A percentile compares a stretch with the other conserved stretches of the same genome.
These are phyloP conservation scores for Pythium aristosporum DNA, from an alignment of 352 stramenopile species.

Conservation along the genomic window DNA sequence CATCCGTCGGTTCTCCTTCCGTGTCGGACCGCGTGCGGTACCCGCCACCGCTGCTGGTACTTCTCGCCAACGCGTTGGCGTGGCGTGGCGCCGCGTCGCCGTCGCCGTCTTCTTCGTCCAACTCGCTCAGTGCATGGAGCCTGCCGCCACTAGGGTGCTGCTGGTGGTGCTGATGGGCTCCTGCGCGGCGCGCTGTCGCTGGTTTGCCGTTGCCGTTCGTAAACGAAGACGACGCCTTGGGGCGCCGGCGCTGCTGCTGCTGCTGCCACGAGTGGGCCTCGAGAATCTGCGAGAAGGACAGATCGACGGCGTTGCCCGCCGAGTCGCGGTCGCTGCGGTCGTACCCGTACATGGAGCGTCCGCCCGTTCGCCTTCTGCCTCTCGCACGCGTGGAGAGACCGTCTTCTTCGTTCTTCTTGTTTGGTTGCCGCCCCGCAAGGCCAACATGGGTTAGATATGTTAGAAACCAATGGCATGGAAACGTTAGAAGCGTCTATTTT, in stretches of 20 bases:
- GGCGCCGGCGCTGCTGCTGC: slow-evolving; percentile 39
- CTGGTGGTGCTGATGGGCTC: background rate
- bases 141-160: slow-evolving; percentile 10
- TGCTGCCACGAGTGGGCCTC: slow-evolving; percentile 61
- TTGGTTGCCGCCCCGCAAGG: background rate
- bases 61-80: background rate
- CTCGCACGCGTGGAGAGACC: background rate
- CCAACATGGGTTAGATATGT: slow-evolving; percentile 17
- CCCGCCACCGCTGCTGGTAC: background rate
- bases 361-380: background rate
- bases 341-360: slow-evolving; percentile 37
- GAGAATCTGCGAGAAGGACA: slow-evolving; percentile 82
- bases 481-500: slow-evolving; percentile 12
- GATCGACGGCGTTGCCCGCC: slow-evolving; percentile 45
- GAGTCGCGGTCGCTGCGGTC: slow-evolving; percentile 32
- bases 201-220: background rate
- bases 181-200: no score
- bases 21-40: slow-evolving; percentile 23
- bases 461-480: slow-evolving; percentile 5
- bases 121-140: slow-evolving; percentile 17
- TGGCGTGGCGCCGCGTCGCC: background rate
- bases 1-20: slow-evolving; percentile 35
- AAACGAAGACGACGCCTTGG: background rate
- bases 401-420: background rate
- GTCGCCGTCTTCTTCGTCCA: slow-evolving; percentile 23